Evolutionary conservation across 2,329 filamentous ascomycete genomes (phyloP), one percentile per base, ranked within the genome.

Genomic region (Penicillium sp.): DNA sequence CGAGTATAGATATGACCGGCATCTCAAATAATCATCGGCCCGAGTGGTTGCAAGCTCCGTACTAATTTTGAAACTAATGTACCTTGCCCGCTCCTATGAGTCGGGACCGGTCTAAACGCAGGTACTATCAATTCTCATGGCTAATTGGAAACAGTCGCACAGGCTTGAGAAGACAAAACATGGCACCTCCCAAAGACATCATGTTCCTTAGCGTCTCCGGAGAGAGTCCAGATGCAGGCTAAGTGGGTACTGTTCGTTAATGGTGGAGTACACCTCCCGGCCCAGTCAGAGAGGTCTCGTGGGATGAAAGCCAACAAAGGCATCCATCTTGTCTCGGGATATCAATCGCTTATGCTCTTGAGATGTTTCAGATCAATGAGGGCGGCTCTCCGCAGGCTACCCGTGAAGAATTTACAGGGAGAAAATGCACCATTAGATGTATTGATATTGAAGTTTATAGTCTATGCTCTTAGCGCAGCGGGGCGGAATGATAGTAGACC

Each of bases 221-320:
- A 23, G 31, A 7, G 31, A 42, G 45, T 41, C 56, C 51, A 55
- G 31, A 50, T 50, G 55, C 29, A 58, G 45, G 25, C 19, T 19
- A 55, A 58, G 56, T 58, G 56, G 56, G 46, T n/a, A 58, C 51
- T 58, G 51, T 58, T 55, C 56, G 56, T 58, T 55, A 31, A 23
- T 31, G 51, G 56, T 55, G 56, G 56, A 55, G 56, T 33, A 25
- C 27, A 51, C 21, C 31, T 47, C 41, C 31, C 49, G 38, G 40
- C 33, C 37, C 49, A 50, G 52, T 31, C 38, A 25, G 17, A 31
- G 46, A 45, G 41, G n/a, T 57, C 15, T 57, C 5, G 13, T 47
- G 6, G n/a, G 19, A 27, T 38, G 19, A 15, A 41, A 38, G 17
- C 15, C 6, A 23, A 48, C 17, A 12, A 13, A 27, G 13, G 3